Evolutionary conservation across 257 asterid species (phyloP).

Genomic region (Solanum stenotomum): DNA sequence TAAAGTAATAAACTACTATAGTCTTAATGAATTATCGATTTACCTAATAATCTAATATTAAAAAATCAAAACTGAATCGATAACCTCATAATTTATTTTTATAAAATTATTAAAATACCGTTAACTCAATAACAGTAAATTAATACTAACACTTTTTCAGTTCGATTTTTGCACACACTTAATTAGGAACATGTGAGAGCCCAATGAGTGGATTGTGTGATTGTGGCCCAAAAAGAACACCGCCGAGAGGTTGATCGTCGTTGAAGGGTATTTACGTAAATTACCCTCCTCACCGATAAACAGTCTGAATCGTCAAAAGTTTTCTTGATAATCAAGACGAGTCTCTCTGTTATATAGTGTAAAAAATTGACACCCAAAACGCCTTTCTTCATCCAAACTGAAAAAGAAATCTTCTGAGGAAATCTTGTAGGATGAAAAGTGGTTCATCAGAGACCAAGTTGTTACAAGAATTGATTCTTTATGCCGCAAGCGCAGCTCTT

Average conservation of each 20-base stretch:
- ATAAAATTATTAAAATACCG: too few species aligned
- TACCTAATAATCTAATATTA: too few species aligned
- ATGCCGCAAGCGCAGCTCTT: slow-evolving; percentile 88
- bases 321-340: not conserved
- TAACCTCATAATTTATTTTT: too few species aligned
- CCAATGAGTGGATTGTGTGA: not conserved
- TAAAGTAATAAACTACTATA: too few species aligned
- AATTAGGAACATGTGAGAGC: not conserved
- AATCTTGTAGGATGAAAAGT: slow-evolving; percentile 24
- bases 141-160: too few species aligned
- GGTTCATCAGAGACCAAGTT: slow-evolving; percentile 49
- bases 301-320: not conserved
- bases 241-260: not conserved
- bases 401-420: not conserved
- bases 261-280: not conserved
- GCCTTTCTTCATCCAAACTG: not conserved
- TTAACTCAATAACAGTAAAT: too few species aligned
- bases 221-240: not conserved
- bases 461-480: slow-evolving; percentile 58
- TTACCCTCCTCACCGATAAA: not conserved
- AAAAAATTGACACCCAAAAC: not conserved
- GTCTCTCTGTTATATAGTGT: not conserved
- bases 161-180: too few species aligned
- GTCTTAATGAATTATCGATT: too few species aligned
- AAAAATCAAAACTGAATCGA: too few species aligned